phyloP scores from a whole-genome alignment of 2,329 filamentous ascomycete genomes.

The Diaporthe longicolla region DNA sequence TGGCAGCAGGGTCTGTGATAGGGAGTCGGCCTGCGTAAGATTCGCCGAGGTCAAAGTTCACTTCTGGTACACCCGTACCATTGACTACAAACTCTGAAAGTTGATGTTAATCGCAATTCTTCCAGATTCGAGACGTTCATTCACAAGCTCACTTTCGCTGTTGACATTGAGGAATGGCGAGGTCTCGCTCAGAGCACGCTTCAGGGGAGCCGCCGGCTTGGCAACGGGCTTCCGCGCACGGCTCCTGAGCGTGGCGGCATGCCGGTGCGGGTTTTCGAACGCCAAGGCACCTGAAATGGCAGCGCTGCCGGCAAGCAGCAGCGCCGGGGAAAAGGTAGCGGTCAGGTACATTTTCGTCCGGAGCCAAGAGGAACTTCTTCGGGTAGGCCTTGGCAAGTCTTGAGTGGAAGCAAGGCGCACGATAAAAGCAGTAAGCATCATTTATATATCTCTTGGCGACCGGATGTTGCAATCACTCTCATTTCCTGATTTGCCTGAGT shows the following conservation, averaged over 20 bases:
- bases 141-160: constrained; percentile 3
- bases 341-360: constrained; percentile 2
- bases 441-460: not conserved
- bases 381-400: constrained; percentile 2
- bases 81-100: constrained; percentile 74
- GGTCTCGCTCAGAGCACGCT: constrained; percentile 1
- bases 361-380: not conserved
- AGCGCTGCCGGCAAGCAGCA: constrained; percentile 3
- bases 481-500: not conserved
- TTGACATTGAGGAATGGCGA: not conserved
- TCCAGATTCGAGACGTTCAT: not conserved
- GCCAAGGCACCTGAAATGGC: constrained; percentile 10
- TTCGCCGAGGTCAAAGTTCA: constrained; percentile 77
- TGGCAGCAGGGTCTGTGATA: constrained; percentile 56
- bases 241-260: not conserved
- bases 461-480: not conserved
- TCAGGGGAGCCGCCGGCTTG: constrained; percentile 5
- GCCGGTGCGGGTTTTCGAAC: constrained; percentile 3
- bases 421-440: not conserved
- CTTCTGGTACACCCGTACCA: constrained; percentile 75
- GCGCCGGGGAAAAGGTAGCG: not conserved
- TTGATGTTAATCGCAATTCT: not conserved
- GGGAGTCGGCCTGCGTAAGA: constrained; percentile 74
- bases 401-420: not conserved
- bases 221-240: not conserved